A percentile compares a stretch with the other conserved stretches of the same genome.
Evolutionary conservation across 2,329 filamentous ascomycete genomes (phyloP).

Genomic region (Trichoderma sp.): DNA sequence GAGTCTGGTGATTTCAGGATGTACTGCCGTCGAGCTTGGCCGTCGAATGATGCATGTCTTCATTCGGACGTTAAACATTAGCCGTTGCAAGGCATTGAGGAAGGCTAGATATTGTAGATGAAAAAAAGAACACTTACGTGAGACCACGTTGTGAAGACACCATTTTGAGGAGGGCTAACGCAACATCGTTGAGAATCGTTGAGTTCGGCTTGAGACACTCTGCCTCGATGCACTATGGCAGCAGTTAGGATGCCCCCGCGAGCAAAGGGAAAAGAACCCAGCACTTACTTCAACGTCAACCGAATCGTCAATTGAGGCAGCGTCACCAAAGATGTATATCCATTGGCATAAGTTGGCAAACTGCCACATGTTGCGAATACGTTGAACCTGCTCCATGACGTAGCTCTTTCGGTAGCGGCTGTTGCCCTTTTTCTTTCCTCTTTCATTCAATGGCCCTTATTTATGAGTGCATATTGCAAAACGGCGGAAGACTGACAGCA

Average conservation of each 20-base stretch:
- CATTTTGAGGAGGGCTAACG: constrained; percentile 83
- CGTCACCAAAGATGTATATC: constrained; percentile 85
- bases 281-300: constrained; percentile 79
- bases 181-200: constrained; percentile 73
- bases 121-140: constrained; percentile 60
- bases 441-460: background rate
- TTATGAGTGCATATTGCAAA: background rate
- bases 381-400: constrained; percentile 29
- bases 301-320: constrained; percentile 84
- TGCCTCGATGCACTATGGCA: constrained; percentile 72
- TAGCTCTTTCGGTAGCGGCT: constrained; percentile 32
- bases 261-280: background rate
- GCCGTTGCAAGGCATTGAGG: background rate
- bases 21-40: constrained; percentile 89
- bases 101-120: background rate
- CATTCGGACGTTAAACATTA: constrained; percentile 24
- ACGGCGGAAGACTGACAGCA: background rate
- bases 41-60: constrained; percentile 85
- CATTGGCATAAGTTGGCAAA: constrained; percentile 94
- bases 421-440: background rate
- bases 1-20: constrained; percentile 71
- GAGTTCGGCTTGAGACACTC: constrained; percentile 84
- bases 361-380: constrained; percentile 88
- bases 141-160: constrained; percentile 91
- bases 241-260: background rate